phyloP scores from a whole-genome alignment of 2,329 filamentous ascomycete genomes.

The Diplodia scrobiculata region DNA sequence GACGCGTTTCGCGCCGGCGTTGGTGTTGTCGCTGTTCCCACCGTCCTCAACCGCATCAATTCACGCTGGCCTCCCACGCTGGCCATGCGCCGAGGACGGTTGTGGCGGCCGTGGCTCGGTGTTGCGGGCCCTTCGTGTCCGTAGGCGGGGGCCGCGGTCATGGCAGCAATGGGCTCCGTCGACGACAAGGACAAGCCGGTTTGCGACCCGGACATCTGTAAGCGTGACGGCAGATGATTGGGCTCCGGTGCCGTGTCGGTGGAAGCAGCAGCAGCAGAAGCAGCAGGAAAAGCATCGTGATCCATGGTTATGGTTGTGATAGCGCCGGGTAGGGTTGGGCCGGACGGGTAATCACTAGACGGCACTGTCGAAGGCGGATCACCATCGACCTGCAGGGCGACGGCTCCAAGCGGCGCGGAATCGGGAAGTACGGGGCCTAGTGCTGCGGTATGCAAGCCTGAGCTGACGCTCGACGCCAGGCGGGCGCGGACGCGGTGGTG shows the following conservation, averaged over 20 bases:
- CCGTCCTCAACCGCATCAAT: conserved; percentile 9
- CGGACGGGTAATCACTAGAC: not conserved
- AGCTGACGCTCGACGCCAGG: not conserved
- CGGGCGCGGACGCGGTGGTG: not conserved
- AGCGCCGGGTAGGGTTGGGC: not conserved
- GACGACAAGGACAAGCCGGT: not conserved
- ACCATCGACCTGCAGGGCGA: no score
- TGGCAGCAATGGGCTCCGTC: not conserved
- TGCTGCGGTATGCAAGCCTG: not conserved
- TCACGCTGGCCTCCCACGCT: not conserved
- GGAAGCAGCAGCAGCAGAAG: not conserved
- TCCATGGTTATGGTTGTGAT: not conserved
- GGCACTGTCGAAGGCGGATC: no score
- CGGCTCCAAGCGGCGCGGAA: not conserved
- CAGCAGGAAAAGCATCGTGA: not conserved
- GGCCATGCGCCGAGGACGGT: not conserved
- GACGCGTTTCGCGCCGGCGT: not conserved
- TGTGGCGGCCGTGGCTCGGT: not conserved
- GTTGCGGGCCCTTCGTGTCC: not conserved
- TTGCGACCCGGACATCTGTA: not conserved
- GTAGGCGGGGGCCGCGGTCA: no score
- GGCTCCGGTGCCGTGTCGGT: not conserved
- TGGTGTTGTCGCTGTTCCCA: not conserved
- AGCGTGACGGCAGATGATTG: not conserved
- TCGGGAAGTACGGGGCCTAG: not conserved